Base-by-base conservation (phyloP, 805 yeast species). In the Schizosaccharomyces japonicus region DNA sequence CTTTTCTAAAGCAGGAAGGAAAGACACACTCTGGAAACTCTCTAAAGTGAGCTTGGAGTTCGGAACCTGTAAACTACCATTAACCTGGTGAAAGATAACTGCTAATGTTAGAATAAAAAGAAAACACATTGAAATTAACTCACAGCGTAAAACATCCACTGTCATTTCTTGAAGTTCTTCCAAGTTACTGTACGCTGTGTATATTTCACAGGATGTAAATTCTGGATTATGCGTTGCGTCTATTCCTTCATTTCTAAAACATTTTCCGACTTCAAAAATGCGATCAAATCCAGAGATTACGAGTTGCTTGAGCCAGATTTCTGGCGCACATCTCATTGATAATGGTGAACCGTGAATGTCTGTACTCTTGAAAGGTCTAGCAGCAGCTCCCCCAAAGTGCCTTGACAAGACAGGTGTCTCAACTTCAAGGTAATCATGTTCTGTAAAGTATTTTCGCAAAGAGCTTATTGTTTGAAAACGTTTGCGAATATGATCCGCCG, bases 211-310 rank as follows among this genome's bases (percentile, higher is more conserved):
- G 2, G 83, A 73, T 1, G 94, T 78, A 58, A 85, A 87, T 57
- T 87, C 98, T 0, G 95, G 94, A 60, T 87, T 90, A 59, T 87
- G 98, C 0, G 94, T 80, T 1, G 79, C 67, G 58, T 87, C 98
- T 27, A 87, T 68, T 5, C 95, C 94, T 62, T 90, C 98, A 56
- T 90, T 90, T 55, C 98, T 68, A 60, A 85, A 90, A 44, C 69
- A 76, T 48, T 72, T 69, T 0, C 95, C 95, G 48, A 90, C 72
- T 57, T 90, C 96, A 60, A 73, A 90, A 2, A 90, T 77, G 53
- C 72, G 74, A 54, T 85, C 93, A 56, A 85, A 74, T 1, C 98
- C 98, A 5, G 81, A 70, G 30, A 87, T 75, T 2, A 84, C 71
- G 47, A 90, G 62, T 52, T 80, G 71, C 57, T 90, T 90, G 49